Evolutionary conservation across 148 eudicot species (phyloP).

Genomic region (Persicaria maculosa): DNA sequence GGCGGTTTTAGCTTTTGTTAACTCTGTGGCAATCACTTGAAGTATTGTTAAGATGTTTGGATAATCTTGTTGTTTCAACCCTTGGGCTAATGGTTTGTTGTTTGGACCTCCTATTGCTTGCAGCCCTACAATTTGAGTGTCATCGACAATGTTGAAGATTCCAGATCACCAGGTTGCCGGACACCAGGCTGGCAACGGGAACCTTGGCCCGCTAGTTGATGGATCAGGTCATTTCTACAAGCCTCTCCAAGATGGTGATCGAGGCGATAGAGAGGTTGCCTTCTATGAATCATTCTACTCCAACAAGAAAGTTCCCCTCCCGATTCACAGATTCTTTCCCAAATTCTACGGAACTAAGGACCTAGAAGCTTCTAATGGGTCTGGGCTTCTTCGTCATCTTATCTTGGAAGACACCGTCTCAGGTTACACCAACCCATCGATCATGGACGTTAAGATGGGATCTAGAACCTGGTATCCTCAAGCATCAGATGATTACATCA

Average conservation of each 20-base stretch:
- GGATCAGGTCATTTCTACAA: conserved; percentile 79
- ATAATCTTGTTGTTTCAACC: not conserved
- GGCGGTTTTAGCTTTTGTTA: too few relatives aligned
- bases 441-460: conserved; percentile 83
- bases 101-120: not conserved
- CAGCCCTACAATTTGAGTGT: not conserved
- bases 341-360: conserved; percentile 57
- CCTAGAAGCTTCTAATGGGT: conserved; percentile 72
- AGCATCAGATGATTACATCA: conserved; percentile 59
- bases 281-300: conserved; percentile 63
- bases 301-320: conserved; percentile 42
- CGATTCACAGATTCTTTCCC: conserved; percentile 66
- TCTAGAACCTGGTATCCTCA: conserved; percentile 80
- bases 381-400: conserved; percentile 68
- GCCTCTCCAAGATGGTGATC: conserved; percentile 78
- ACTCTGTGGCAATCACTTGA: too few relatives aligned
- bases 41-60: not conserved
- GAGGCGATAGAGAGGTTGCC: conserved; percentile 60
- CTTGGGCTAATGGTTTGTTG: not conserved
- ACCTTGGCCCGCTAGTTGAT: conserved; percentile 76
- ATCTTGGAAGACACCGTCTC: conserved; percentile 50
- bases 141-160: conserved; percentile 35
- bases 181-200: conserved; percentile 58
- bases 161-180: conserved; percentile 94
- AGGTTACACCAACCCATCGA: conserved; percentile 42